Percentiles rank a stretch among this genome's conserved stretches.
These are phyloP conservation scores for Quercus suber DNA, from an alignment of 306 rosid species.

Conservation along the genomic window DNA sequence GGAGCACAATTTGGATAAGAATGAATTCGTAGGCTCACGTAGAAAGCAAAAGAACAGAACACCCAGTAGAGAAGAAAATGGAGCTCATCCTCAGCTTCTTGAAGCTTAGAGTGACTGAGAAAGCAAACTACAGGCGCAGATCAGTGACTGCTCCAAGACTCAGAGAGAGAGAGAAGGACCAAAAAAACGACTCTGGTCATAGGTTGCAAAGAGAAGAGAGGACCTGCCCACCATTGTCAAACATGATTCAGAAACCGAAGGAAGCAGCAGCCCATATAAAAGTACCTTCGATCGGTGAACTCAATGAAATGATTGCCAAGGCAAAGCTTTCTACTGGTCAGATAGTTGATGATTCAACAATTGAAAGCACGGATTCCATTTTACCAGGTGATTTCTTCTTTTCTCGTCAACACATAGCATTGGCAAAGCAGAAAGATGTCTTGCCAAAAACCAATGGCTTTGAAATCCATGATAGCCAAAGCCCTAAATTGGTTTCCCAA, in stretches of 20 bases:
- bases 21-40: slow-evolving; percentile 2
- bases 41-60: slow-evolving; percentile 27
- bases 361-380: slow-evolving; percentile 57
- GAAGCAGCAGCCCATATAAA: slow-evolving; percentile 30
- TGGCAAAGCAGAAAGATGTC: slow-evolving; percentile 25
- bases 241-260: slow-evolving; percentile 20
- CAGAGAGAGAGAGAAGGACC: slow-evolving; percentile 45
- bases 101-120: slow-evolving; percentile 32
- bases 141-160: slow-evolving; percentile 63
- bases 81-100: slow-evolving; percentile 3
- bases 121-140: slow-evolving; percentile 44
- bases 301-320: slow-evolving; percentile 62
- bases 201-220: slow-evolving; percentile 29
- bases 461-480: slow-evolving; percentile 30
- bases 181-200: slow-evolving; percentile 7
- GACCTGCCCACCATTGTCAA: slow-evolving; percentile 26
- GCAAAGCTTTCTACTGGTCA: slow-evolving; percentile 38
- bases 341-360: background rate
- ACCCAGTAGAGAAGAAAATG: slow-evolving; percentile 6
- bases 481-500: slow-evolving; percentile 23
- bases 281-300: slow-evolving; percentile 48
- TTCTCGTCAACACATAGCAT: slow-evolving; percentile 52
- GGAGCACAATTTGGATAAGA: slow-evolving; percentile 20
- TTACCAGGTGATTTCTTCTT: slow-evolving; percentile 79
- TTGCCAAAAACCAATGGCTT: slow-evolving; percentile 28